phyloP scores from a whole-genome alignment of 495 filamentous ascomycete species.

The Trichoderma virens region DNA sequence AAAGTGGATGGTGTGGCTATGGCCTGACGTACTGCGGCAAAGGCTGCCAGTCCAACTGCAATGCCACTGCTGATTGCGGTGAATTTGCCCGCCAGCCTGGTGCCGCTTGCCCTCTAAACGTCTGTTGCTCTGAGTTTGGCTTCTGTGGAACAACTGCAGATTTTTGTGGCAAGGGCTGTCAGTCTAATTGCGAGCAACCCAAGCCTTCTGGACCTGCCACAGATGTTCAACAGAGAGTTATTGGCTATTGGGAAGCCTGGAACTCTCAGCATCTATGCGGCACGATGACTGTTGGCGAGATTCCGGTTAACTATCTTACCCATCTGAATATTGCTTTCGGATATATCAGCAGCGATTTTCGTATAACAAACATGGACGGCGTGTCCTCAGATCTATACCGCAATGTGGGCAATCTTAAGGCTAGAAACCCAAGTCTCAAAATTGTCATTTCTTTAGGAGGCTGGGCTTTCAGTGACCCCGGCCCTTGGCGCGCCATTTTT shows the following conservation, averaged over 20 bases:
- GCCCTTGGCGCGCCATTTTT: slow-evolving; percentile 28
- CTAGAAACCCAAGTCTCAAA: slow-evolving; percentile 24
- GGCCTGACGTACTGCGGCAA: slow-evolving; percentile 15
- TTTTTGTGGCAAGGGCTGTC: not conserved
- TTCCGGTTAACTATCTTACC: slow-evolving; percentile 18
- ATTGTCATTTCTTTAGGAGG: slow-evolving; percentile 37
- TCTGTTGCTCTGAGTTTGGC: slow-evolving; percentile 10
- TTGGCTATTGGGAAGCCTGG: slow-evolving; percentile 23
- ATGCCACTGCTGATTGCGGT: slow-evolving; percentile 28
- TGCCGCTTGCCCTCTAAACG: slow-evolving; percentile 23
- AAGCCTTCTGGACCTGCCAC: not conserved
- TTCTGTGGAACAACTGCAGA: not conserved
- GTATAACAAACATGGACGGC: slow-evolving; percentile 11
- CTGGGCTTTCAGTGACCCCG: slow-evolving; percentile 37
- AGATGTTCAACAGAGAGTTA: slow-evolving; percentile 10
- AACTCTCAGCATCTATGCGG: slow-evolving; percentile 5
- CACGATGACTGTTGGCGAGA: slow-evolving; percentile 1
- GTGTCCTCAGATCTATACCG: slow-evolving; percentile 14
- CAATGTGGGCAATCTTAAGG: slow-evolving; percentile 22
- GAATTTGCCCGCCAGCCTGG: slow-evolving; percentile 17
- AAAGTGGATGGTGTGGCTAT: slow-evolving; percentile 15
- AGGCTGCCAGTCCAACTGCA: slow-evolving; percentile 22
- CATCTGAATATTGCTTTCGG: slow-evolving; percentile 25
- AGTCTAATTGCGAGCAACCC: not conserved
- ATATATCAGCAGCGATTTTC: slow-evolving; percentile 18